Conservation (phyloP, 257 asterid genomes). For the Nicotiana obtusifolia region DNA sequence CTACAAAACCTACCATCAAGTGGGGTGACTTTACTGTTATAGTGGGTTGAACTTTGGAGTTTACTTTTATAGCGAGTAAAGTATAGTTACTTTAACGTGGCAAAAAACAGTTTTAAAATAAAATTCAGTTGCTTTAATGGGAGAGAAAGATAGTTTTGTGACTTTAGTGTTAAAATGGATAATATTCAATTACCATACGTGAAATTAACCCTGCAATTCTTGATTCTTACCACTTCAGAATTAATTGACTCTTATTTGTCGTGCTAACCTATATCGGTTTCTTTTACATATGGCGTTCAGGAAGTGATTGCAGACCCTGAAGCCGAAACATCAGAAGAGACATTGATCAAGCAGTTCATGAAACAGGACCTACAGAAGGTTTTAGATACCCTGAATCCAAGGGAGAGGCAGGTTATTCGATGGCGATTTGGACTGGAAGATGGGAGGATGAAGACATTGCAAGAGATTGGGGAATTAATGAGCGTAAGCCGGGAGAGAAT, state of each 20-base stretch:
- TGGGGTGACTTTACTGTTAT: not conserved
- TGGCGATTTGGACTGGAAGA: constrained; percentile 84
- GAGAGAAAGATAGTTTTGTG: not conserved
- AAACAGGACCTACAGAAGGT: constrained; percentile 69
- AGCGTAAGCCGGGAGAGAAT: constrained; percentile 92
- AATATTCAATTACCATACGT: not conserved
- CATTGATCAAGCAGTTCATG: constrained; percentile 66
- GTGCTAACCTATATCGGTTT: not conserved
- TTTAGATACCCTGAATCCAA: constrained; percentile 57
- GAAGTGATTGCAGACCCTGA: constrained; percentile 80
- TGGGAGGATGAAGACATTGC: constrained; percentile 80
- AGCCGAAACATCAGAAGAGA: constrained; percentile 70
- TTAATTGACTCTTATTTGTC: not conserved
- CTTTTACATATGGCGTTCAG: constrained; percentile 21
- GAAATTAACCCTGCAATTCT: not conserved
- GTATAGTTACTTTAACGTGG: not conserved
- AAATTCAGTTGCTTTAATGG: not conserved
- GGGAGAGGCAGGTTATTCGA: constrained; percentile 67
- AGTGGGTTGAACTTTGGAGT: not conserved
- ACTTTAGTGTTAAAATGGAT: not conserved
- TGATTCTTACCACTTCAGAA: not conserved
- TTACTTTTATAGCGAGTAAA: not conserved
- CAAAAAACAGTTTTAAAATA: not conserved
- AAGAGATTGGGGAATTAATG: constrained; percentile 88
- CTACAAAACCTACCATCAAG: not conserved